A percentile compares a stretch with the other conserved stretches of the same genome.
phyloP scores from a whole-genome alignment of 2,329 filamentous ascomycete genomes.

The Colletotrichum cereale region DNA sequence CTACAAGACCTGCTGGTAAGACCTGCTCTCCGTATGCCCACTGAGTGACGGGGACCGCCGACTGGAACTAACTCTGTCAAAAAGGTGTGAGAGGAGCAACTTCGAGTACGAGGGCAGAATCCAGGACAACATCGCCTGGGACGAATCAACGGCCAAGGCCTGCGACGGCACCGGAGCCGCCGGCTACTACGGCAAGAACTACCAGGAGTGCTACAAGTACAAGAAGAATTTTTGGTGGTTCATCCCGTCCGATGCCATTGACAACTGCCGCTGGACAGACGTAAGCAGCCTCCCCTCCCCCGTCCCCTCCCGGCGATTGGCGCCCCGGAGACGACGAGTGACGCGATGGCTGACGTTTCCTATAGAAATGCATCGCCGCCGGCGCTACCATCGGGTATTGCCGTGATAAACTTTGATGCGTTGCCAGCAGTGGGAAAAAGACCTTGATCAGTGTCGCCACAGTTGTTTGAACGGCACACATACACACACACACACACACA shows the following conservation, averaged over 20 bases:
- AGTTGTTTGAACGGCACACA: background rate
- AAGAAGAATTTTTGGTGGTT: background rate
- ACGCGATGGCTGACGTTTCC: background rate
- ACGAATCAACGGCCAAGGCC: background rate
- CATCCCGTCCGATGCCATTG: conserved; percentile 5
- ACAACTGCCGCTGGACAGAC: conserved; percentile 24
- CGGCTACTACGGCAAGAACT: conserved; percentile 23
- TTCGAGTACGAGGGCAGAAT: conserved; percentile 8
- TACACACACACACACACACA: too few relatives aligned
- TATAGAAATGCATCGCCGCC: conserved; percentile 1
- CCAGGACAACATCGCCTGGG: conserved; percentile 15
- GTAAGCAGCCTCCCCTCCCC: background rate
- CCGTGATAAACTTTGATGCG: background rate
- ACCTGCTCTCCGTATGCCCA: too few relatives aligned
- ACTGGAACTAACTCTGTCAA: too few relatives aligned
- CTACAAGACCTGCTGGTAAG: conserved; percentile 18
- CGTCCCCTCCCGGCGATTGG: too few relatives aligned
- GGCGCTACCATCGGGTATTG: background rate
- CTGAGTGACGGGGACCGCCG: background rate
- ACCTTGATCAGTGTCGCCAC: background rate
- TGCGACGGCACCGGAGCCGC: background rate
- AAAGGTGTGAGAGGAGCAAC: conserved; percentile 10
- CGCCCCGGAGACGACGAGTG: background rate
- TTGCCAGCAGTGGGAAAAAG: too few relatives aligned
- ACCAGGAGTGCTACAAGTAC: conserved; percentile 22